A percentile compares a stretch with the other conserved stretches of the same genome.
Evolutionary conservation across 192 early-diverging fungal species (phyloP).

Genomic region (Lobosporangium transversale): DNA sequence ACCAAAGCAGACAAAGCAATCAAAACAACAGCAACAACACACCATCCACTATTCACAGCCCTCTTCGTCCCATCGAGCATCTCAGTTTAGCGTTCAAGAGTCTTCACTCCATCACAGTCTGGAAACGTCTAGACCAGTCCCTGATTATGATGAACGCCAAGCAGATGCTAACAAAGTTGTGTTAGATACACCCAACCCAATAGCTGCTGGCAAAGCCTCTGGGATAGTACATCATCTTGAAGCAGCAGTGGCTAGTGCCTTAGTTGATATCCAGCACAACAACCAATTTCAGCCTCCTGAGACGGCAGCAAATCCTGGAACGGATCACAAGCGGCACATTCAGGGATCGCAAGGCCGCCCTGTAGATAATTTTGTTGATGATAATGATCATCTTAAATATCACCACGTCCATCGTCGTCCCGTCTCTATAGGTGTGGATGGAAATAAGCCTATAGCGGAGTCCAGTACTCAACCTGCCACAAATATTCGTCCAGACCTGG

Average conservation of each 20-base stretch:
- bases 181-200: background rate
- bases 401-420: constrained; percentile 3
- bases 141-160: background rate
- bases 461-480: background rate
- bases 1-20: background rate
- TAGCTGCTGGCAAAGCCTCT: constrained; percentile 10
- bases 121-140: background rate
- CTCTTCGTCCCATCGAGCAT: too few species aligned
- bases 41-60: too few species aligned
- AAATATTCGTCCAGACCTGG: constrained; percentile 16
- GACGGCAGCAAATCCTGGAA: background rate
- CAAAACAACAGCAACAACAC: too few species aligned
- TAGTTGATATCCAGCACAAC: constrained; percentile 38
- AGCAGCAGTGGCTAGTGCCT: constrained; percentile 26
- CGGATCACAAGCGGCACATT: constrained; percentile 1
- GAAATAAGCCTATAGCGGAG: background rate
- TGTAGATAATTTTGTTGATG: background rate
- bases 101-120: background rate
- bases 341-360: constrained; percentile 10
- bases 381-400: background rate
- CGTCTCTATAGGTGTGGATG: background rate
- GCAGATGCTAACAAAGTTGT: background rate
- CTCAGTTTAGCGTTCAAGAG: too few species aligned
- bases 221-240: constrained; percentile 24
- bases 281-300: constrained; percentile 33